Conservation (phyloP, 2,329 filamentous ascomycete species). For the Fusarium falciforme region DNA sequence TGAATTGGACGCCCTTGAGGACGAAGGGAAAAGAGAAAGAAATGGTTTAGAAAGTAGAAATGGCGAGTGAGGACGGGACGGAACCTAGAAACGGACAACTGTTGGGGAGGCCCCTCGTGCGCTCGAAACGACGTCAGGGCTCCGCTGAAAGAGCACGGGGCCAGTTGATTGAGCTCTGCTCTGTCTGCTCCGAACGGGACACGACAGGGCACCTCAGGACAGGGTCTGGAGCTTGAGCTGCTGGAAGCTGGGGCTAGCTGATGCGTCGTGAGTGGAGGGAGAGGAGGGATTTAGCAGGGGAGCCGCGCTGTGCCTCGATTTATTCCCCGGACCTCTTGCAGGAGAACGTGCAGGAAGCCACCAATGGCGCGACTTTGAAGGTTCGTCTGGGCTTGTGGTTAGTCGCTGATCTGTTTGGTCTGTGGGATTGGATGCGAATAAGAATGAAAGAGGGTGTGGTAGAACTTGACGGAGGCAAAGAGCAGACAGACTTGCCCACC, state of each 20-base stretch:
- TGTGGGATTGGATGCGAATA: neutral
- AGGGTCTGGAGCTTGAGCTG: slow-evolving; percentile 19
- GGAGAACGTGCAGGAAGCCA: slow-evolving; percentile 21
- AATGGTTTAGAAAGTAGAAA: slow-evolving; percentile 4
- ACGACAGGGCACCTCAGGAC: neutral
- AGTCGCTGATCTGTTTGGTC: neutral
- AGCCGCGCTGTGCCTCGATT: slow-evolving; percentile 10
- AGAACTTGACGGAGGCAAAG: neutral
- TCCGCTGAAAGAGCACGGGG: slow-evolving; percentile 34
- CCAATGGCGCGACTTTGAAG: slow-evolving; percentile 18
- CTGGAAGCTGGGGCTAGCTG: neutral
- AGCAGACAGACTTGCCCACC: neutral
- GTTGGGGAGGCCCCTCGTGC: slow-evolving; percentile 26
- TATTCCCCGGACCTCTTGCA: slow-evolving; percentile 11
- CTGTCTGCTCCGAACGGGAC: slow-evolving; percentile 1
- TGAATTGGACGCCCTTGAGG: slow-evolving; percentile 7
- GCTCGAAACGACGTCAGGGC: slow-evolving; percentile 45
- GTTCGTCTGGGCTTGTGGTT: neutral
- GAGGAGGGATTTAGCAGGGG: slow-evolving; percentile 24
- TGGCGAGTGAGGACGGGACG: slow-evolving; percentile 24
- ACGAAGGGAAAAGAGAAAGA: slow-evolving; percentile 1
- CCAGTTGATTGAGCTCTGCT: slow-evolving; percentile 27
- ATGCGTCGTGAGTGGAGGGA: slow-evolving; percentile 16
- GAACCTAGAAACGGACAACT: slow-evolving; percentile 25
- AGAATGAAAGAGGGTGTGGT: neutral